These are phyloP conservation scores for Vicia sativa DNA, from an alignment of 306 rosid genomes.

Conservation along the genomic window DNA sequence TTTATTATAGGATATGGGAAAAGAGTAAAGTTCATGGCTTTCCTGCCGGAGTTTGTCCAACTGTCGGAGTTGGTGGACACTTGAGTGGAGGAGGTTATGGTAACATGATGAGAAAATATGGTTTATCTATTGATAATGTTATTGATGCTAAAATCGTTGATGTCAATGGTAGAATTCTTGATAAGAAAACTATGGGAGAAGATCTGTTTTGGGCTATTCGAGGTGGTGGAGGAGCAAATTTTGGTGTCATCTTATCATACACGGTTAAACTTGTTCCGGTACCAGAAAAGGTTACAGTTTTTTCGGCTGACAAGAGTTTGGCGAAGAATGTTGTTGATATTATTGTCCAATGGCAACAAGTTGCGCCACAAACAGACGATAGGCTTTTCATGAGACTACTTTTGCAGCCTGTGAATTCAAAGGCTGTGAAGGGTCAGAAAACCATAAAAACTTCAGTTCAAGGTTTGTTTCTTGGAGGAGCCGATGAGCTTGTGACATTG, in stretches of 20 bases:
- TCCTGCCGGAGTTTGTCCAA: slow-evolving; percentile 72
- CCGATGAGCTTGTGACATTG: slow-evolving; percentile 48
- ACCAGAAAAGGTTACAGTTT: slow-evolving; percentile 51
- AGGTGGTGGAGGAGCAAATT: slow-evolving; percentile 74
- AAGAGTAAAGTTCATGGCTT: slow-evolving; percentile 61
- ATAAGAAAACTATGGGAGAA: slow-evolving; percentile 51
- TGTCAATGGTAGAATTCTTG: slow-evolving; percentile 50
- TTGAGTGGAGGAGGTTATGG: slow-evolving; percentile 86
- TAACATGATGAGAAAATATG: slow-evolving; percentile 56
- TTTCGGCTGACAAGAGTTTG: slow-evolving; percentile 42
- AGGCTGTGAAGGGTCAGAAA: slow-evolving; percentile 39
- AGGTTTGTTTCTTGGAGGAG: slow-evolving; percentile 58
- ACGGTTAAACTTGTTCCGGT: slow-evolving; percentile 50
- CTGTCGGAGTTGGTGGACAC: slow-evolving; percentile 82
- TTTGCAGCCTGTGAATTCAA: slow-evolving; percentile 50
- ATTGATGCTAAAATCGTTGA: slow-evolving; percentile 56
- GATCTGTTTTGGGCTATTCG: slow-evolving; percentile 59
- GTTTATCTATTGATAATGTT: slow-evolving; percentile 51
- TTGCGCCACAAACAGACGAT: slow-evolving; percentile 55
- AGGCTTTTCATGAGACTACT: slow-evolving; percentile 65
- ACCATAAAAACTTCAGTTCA: slow-evolving; percentile 46
- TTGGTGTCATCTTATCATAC: slow-evolving; percentile 61
- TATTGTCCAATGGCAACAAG: slow-evolving; percentile 53
- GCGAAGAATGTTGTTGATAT: slow-evolving; percentile 47
- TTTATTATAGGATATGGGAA: slow-evolving; percentile 58